Evolutionary conservation across 1,139 yeast species (phyloP), one percentile per base, ranked within the genome.

Genomic region (Blastobotrys malaysiensis): DNA sequence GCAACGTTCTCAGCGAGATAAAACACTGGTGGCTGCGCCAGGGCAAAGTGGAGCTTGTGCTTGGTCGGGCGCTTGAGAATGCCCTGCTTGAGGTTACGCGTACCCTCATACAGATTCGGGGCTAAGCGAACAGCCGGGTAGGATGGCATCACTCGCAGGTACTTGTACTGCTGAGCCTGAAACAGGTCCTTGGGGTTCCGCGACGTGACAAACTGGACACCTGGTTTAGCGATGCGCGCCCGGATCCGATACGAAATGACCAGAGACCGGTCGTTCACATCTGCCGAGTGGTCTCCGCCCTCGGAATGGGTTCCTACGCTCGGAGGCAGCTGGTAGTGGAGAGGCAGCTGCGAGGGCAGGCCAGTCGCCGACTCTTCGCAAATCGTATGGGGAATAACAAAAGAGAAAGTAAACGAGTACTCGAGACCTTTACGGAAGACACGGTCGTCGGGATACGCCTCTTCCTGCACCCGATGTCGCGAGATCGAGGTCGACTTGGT

Each of bases 391-490:
- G 65, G 65, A 3, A 62, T 50, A 13, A 52, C 55, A 36, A 62
- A 19, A 2, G 64, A 58, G 45, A 53, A 62, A 7, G 56, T 48
- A 45, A 61, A 58, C 6, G 55, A 31, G 46, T 62, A 62, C 27
- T 50, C 46, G 19, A 44, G 55, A 1, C 65, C 65, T 44, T 55
- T 53, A 18, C 47, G 51, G 24, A 61, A 50, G 14, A 55, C 50
- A 9, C 31, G 43, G 26, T 57, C 61, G 6, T 27, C 55, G 0
- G 65, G 61, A 39, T 59, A 57, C 16, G 57, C 56, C 43, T 55
- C 58, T 7, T 44, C 49, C 14, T 56, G 60, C 20, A 61, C 53
- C 3, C 50, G 47, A 44, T 59, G 57, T 11, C 55, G 55, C 2
- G 58, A 61, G 22, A 61, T 52, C 4, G 57, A 48, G 16, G 45